Evolutionary conservation across 768 basidiomycete species (phyloP).

Genomic region (Trametopsis cervina): DNA sequence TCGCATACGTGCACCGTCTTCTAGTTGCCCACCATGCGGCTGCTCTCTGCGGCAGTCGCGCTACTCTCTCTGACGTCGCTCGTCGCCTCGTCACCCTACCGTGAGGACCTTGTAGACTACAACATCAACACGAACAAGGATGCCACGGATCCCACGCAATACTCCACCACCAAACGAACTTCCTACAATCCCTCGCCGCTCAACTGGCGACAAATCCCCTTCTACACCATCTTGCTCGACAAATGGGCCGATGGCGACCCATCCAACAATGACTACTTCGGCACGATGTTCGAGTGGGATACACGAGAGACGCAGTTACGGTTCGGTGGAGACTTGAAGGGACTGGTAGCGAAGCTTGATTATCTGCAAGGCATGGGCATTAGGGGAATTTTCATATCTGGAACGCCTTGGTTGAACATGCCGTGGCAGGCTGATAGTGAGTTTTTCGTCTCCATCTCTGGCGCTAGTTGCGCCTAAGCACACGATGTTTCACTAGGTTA

Average conservation of each 20-base stretch:
- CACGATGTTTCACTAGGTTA: slow-evolving; percentile 50
- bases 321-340: slow-evolving; percentile 83
- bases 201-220: slow-evolving; percentile 82
- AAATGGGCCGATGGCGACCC: slow-evolving; percentile 95
- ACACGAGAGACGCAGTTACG: slow-evolving; percentile 85
- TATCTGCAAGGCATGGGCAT: slow-evolving; percentile 90
- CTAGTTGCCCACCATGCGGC: slow-evolving; percentile 35
- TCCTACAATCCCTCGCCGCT: slow-evolving; percentile 72
- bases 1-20: background rate
- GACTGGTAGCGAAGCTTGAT: slow-evolving; percentile 68
- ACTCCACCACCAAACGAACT: slow-evolving; percentile 48
- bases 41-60: slow-evolving; percentile 35
- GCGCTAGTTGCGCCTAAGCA: slow-evolving; percentile 8
- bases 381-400: slow-evolving; percentile 81
- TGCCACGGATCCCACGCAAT: slow-evolving; percentile 60
- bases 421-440: slow-evolving; percentile 94
- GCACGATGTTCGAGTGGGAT: slow-evolving; percentile 74
- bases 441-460: slow-evolving; percentile 25
- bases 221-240: slow-evolving; percentile 81
- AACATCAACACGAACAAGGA: slow-evolving; percentile 77
- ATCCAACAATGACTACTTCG: slow-evolving; percentile 85
- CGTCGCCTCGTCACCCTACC: slow-evolving; percentile 57
- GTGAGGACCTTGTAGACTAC: slow-evolving; percentile 57
- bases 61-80: slow-evolving; percentile 32
- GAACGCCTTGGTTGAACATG: slow-evolving; percentile 92